These are phyloP conservation scores for Spathaspora sp. DNA, from an alignment of 805 yeast species.

Conservation along the genomic window DNA sequence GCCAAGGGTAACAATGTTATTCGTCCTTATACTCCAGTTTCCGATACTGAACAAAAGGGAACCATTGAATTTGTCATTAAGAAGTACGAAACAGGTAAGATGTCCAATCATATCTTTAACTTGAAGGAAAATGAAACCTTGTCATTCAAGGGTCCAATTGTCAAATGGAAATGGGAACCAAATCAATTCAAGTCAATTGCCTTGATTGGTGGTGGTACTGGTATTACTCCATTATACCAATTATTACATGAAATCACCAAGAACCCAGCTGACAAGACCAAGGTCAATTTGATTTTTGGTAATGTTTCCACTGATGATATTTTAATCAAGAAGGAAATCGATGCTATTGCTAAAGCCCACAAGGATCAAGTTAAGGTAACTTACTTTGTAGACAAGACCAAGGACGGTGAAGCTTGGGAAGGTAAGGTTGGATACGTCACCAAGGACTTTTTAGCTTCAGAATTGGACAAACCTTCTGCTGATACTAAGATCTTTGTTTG, in stretches of 20 bases:
- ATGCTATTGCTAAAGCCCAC: conserved; percentile 57
- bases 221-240: conserved; percentile 95
- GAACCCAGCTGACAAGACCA: conserved; percentile 86
- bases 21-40: conserved; percentile 86
- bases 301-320: conserved; percentile 75
- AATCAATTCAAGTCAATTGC: conserved; percentile 78
- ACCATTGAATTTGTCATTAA: conserved; percentile 77
- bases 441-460: conserved; percentile 62
- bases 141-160: conserved; percentile 90
- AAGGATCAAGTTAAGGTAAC: conserved; percentile 75
- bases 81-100: conserved; percentile 80
- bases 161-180: conserved; percentile 87
- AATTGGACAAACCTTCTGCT: conserved; percentile 58
- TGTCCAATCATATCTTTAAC: conserved; percentile 67
- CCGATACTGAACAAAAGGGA: conserved; percentile 69
- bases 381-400: conserved; percentile 76
- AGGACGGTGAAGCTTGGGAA: conserved; percentile 37
- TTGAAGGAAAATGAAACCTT: conserved; percentile 79
- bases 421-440: conserved; percentile 75
- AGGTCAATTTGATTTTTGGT: conserved; percentile 80
- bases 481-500: conserved; percentile 76
- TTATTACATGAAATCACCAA: conserved; percentile 69
- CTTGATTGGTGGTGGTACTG: conserved; percentile 93
- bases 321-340: conserved; percentile 74
- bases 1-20: conserved; percentile 83